Conservation (phyloP, 2,329 filamentous ascomycete genomes). For the Exophiala lecanii-corni region DNA sequence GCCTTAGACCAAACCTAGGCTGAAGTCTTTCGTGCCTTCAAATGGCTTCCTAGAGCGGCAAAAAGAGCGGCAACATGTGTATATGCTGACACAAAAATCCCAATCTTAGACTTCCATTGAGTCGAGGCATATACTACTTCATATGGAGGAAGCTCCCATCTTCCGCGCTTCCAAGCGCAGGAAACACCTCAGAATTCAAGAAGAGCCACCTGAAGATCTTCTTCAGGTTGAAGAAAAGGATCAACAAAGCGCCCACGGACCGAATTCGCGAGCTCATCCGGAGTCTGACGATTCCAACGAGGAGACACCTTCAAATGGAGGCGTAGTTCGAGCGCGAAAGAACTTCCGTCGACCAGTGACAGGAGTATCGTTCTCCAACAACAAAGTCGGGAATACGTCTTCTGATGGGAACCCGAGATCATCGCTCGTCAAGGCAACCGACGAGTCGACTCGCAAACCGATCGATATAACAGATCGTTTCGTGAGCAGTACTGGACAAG, state of each 20-base stretch:
- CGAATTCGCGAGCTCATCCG: not conserved
- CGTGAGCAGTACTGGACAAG: conserved; percentile 54
- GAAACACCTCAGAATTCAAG: conserved; percentile 11
- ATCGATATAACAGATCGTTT: conserved; percentile 50
- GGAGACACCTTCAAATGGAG: too few relatives aligned
- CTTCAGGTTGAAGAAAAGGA: not conserved
- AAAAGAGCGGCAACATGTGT: too few relatives aligned
- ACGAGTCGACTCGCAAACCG: conserved; percentile 26
- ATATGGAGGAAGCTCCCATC: conserved; percentile 24
- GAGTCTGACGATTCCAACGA: conserved; percentile 7
- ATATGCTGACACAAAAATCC: too few relatives aligned
- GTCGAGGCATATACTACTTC: too few relatives aligned
- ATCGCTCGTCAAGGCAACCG: conserved; percentile 7
- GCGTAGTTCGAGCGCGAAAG: conserved; percentile 14
- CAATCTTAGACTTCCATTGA: too few relatives aligned
- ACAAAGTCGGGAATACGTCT: conserved; percentile 1
- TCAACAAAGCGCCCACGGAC: not conserved
- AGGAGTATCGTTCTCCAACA: conserved; percentile 22
- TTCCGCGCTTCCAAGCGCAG: conserved; percentile 26
- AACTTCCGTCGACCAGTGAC: conserved; percentile 9
- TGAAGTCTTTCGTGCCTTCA: too few relatives aligned
- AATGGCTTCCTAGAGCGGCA: too few relatives aligned
- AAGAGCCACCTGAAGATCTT: conserved; percentile 3
- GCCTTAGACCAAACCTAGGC: too few relatives aligned
- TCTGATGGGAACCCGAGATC: not conserved